Evolutionary conservation across 225 moss, liverwort and hornwort species (phyloP), one percentile per base, ranked within the genome.

Genomic region (Pseudoscleropodium purum): DNA sequence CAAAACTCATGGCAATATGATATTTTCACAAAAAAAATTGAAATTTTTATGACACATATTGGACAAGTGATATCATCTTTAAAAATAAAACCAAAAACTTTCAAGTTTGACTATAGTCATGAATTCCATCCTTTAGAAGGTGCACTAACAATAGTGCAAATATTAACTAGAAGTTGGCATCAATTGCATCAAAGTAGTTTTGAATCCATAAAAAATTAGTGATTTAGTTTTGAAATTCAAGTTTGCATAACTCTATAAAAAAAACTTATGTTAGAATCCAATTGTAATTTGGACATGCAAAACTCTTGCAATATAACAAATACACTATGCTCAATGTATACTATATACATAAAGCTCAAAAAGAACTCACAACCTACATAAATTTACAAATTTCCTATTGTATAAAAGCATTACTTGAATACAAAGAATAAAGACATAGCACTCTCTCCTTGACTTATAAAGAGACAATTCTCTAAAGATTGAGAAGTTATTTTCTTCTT

Each of bases 81-180:
- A 37, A 20, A 37, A 37, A 68, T 68, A 6, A 37, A 68, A 37
- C 3, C 37, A 37, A 68, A 68, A 21, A 68, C 25, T 70, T 39
- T 69, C 25, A 70, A 25, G 3, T 70, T 41, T 72, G 15, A 43
- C 73, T 43, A 16, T 2, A 73, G 0, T 73, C 21, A 73, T 43
- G 43, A 27, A 3, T 17, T 27, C 10, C 2, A 6, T 43, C 73
- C 27, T 73, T 43, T 10, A 43, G 16, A 74, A 72, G 26, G 10
- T 17, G 14, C 1, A 29, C 1, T 18, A 47, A 75, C 31, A 47
- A 4, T 0, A 0, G 2, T 30, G 6, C 0, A 75, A 0, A 31
- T 30, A 18, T 31, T 30, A 30, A 18, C 11, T 75, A 30, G 17
- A 47, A 29, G 18, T 31, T 75, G 31, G 20, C 11, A 31, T 75